These are phyloP conservation scores for Chionographis japonica DNA, from an alignment of 106 monocot genomes.

Conservation along the genomic window DNA sequence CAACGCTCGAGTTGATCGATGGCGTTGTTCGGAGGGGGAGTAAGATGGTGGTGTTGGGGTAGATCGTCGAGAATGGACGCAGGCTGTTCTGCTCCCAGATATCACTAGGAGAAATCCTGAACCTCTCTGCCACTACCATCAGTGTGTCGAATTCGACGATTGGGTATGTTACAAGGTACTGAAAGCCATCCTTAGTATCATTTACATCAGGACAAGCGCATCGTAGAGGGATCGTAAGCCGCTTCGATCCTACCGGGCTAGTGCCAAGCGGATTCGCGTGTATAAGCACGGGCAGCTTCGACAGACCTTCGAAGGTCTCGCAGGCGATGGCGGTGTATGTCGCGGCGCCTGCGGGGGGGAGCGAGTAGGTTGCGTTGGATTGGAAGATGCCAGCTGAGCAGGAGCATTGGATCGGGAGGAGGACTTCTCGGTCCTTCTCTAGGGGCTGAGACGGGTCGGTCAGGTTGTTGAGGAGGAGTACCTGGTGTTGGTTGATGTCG, in stretches of 20 bases:
- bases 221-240: slow-evolving; percentile 16
- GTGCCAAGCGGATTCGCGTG: background rate
- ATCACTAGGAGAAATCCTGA: slow-evolving; percentile 13
- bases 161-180: slow-evolving; percentile 32
- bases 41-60: slow-evolving; percentile 23
- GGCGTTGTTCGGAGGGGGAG: slow-evolving; percentile 13
- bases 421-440: slow-evolving; percentile 12
- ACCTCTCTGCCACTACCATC: slow-evolving; percentile 4
- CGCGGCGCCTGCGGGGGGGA: background rate
- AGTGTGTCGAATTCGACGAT: slow-evolving; percentile 5
- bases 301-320: slow-evolving; percentile 21
- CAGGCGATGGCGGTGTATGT: slow-evolving; percentile 11
- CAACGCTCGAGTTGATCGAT: slow-evolving; percentile 8
- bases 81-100: slow-evolving; percentile 11
- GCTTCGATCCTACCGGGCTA: background rate
- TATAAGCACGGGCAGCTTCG: slow-evolving; percentile 7
- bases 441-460: slow-evolving; percentile 12
- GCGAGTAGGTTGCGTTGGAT: slow-evolving; percentile 1
- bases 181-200: slow-evolving; percentile 1
- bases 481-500: background rate
- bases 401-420: slow-evolving; percentile 18
- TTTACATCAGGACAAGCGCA: slow-evolving; percentile 25
- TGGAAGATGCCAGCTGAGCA: slow-evolving; percentile 14
- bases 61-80: background rate
- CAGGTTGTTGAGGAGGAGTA: slow-evolving; percentile 15